phyloP scores from a whole-genome alignment of 2,329 filamentous ascomycete genomes.

The Monilinia laxa region DNA sequence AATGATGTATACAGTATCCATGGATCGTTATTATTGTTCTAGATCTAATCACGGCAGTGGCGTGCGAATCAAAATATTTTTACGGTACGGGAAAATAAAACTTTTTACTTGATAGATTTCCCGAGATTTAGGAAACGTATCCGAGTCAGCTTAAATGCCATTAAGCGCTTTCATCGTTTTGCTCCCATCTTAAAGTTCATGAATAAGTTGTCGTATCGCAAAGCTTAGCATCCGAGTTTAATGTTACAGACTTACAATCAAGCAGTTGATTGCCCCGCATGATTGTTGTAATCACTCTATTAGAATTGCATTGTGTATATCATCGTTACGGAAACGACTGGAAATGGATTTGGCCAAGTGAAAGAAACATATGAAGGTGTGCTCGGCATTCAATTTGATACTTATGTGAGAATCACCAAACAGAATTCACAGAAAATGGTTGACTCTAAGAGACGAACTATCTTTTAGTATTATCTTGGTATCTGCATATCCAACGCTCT shows the following conservation, averaged over 20 bases:
- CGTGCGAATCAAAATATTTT: not conserved
- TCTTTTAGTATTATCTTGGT: slow-evolving; percentile 8
- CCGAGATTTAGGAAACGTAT: not conserved
- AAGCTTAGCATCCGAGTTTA: slow-evolving; percentile 10
- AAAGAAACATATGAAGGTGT: not conserved
- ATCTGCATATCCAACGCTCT: slow-evolving; percentile 3
- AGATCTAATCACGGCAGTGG: not conserved
- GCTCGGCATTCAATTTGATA: slow-evolving; percentile 8
- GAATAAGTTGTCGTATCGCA: not conserved
- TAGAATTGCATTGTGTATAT: not conserved
- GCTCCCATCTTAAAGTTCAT: not conserved
- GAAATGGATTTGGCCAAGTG: not conserved
- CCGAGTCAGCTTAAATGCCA: not conserved
- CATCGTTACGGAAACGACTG: not conserved
- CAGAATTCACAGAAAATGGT: not conserved
- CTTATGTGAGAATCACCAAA: not conserved
- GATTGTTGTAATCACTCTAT: not conserved
- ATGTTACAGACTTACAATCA: not conserved
- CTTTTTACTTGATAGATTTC: not conserved
- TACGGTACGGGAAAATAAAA: no score
- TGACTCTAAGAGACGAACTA: not conserved
- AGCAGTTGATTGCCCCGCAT: not conserved
- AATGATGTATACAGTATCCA: no score
- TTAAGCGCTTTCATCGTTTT: slow-evolving; percentile 5
- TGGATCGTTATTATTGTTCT: not conserved